phyloP scores from a whole-genome alignment of 495 filamentous ascomycete genomes.

The Aspergillus avenaceus region DNA sequence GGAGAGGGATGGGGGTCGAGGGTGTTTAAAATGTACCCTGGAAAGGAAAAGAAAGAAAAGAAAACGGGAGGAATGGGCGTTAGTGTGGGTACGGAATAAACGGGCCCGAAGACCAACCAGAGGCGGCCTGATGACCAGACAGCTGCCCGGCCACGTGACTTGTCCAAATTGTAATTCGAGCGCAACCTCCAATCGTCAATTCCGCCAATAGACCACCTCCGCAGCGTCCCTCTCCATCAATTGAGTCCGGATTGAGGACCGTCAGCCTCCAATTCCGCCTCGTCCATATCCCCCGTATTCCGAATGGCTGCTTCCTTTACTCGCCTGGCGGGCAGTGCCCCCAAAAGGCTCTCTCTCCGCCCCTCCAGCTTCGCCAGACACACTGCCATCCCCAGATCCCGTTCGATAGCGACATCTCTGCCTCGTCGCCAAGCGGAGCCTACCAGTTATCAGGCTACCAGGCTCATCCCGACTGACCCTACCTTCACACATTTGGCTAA shows the following conservation, averaged over 20 bases:
- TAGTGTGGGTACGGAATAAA: conserved; percentile 19
- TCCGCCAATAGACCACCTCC: conserved; percentile 30
- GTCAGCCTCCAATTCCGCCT: conserved; percentile 24
- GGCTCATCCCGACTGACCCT: conserved; percentile 56
- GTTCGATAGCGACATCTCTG: conserved; percentile 66
- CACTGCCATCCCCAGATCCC: conserved; percentile 40
- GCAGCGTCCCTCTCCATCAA: conserved; percentile 37
- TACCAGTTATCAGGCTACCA: conserved; percentile 54
- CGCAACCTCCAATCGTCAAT: conserved; percentile 35
- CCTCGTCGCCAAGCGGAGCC: conserved; percentile 58
- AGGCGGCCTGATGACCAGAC: conserved; percentile 38
- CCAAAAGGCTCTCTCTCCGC: conserved; percentile 61
- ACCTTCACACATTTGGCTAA: conserved; percentile 50
- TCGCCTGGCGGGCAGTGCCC: conserved; percentile 59
- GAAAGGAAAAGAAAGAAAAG: too few species aligned
- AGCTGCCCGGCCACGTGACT: conserved; percentile 36
- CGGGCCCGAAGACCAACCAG: conserved; percentile 30
- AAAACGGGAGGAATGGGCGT: not conserved
- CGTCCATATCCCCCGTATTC: conserved; percentile 23
- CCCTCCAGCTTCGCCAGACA: conserved; percentile 38
- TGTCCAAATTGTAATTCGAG: conserved; percentile 35
- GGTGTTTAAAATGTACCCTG: too few species aligned
- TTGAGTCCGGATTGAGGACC: conserved; percentile 43
- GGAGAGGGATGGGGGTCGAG: too few species aligned
- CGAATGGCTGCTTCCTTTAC: conserved; percentile 64